Conservation (phyloP, 176 grass and related monocot genomes). For the Carex scoparia region DNA sequence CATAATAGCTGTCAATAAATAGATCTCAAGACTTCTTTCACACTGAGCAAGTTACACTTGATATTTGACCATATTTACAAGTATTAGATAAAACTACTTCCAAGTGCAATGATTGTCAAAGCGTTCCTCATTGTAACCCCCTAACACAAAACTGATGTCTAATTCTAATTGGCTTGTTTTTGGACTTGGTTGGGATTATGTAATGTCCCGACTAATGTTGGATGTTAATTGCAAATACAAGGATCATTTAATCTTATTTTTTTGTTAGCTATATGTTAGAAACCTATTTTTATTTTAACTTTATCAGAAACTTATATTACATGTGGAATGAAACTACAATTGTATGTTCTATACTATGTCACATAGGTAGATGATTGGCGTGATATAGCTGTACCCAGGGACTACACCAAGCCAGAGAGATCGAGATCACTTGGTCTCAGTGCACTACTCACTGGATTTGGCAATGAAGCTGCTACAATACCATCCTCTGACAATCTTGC, state of each 20-base stretch:
- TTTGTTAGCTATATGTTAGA: too few relatives aligned
- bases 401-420: conserved; percentile 60
- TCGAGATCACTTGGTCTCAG: conserved; percentile 65
- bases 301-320: conserved; percentile 12
- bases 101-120: neutral
- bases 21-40: neutral
- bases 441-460: conserved; percentile 67
- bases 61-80: neutral
- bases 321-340: conserved; percentile 4
- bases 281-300: neutral
- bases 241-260: neutral
- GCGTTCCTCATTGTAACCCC: too few relatives aligned
- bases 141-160: neutral
- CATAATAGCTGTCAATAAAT: neutral
- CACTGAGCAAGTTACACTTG: neutral
- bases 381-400: conserved; percentile 75
- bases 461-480: conserved; percentile 60
- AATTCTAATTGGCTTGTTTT: neutral
- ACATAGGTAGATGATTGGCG: conserved; percentile 95
- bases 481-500: conserved; percentile 35
- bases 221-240: neutral
- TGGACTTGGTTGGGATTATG: neutral
- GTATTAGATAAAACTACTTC: neutral
- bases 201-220: neutral
- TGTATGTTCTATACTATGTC: neutral